phyloP scores from a whole-genome alignment of 352 stramenopile species.

The Pythium sp. region DNA sequence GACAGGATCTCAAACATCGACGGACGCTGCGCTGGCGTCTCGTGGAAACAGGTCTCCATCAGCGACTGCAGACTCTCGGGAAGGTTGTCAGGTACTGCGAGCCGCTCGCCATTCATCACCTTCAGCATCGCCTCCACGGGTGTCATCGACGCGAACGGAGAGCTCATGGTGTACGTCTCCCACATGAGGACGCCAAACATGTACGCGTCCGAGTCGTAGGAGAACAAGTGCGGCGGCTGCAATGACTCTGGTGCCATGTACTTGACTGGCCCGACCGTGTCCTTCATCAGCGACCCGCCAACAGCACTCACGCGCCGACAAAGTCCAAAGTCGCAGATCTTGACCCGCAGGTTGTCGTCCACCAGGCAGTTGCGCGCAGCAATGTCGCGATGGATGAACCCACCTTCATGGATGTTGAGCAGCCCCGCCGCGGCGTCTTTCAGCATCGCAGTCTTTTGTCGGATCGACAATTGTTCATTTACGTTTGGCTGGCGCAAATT shows the following conservation, averaged over 20 bases:
- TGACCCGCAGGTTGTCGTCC: conserved; percentile 53
- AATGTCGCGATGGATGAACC: conserved; percentile 81
- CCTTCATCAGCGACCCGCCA: conserved; percentile 56
- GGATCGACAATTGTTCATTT: conserved; percentile 24
- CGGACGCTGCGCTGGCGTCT: conserved; percentile 56
- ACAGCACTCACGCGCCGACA: conserved; percentile 62
- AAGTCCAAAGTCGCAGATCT: conserved; percentile 81
- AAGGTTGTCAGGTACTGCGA: conserved; percentile 42
- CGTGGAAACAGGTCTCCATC: conserved; percentile 72
- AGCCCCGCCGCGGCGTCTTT: conserved; percentile 69
- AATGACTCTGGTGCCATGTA: conserved; percentile 85
- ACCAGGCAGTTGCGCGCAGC: conserved; percentile 79
- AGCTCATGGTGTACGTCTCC: conserved; percentile 61
- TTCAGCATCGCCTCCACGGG: conserved; percentile 62
- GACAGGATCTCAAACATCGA: conserved; percentile 68
- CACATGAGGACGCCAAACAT: conserved; percentile 87
- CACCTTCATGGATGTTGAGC: conserved; percentile 85
- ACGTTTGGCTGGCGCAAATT: conserved; percentile 44
- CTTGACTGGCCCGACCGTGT: conserved; percentile 69
- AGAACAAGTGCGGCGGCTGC: conserved; percentile 69
- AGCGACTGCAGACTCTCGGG: conserved; percentile 47
- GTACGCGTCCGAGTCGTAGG: conserved; percentile 74
- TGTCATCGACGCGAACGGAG: conserved; percentile 54
- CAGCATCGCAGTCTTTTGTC: conserved; percentile 61
- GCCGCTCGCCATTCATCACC: conserved; percentile 58